These are phyloP conservation scores for Apostasia shenzhenica DNA, from an alignment of 106 monocot species.

Conservation along the genomic window DNA sequence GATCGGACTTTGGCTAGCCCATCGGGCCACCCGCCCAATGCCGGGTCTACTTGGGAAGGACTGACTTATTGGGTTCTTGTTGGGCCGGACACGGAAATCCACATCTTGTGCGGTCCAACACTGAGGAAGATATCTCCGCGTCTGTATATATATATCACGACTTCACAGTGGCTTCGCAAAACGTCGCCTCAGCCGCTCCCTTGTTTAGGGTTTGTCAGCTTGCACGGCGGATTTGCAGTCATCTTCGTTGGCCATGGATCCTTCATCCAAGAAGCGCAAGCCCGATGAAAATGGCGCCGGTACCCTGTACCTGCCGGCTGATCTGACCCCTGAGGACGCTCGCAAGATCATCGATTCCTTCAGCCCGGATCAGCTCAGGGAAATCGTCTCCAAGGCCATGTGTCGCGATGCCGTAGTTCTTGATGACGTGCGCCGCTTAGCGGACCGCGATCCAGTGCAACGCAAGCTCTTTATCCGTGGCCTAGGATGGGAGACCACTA, in stretches of 20 bases:
- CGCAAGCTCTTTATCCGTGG: conserved; percentile 97
- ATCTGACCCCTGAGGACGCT: conserved; percentile 44
- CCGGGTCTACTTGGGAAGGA: too few species aligned
- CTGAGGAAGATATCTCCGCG: too few species aligned
- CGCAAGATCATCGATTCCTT: conserved; percentile 50
- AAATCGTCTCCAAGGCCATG: conserved; percentile 44
- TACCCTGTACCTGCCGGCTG: conserved; percentile 1
- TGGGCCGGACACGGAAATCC: too few species aligned
- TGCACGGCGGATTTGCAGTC: too few species aligned
- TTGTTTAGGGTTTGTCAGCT: conserved; percentile 33
- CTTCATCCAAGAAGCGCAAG: conserved; percentile 69
- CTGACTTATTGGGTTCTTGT: too few species aligned
- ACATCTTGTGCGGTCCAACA: too few species aligned
- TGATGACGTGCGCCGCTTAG: conserved; percentile 39
- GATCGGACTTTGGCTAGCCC: too few species aligned
- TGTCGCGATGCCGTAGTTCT: conserved; percentile 37
- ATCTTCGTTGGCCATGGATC: conserved; percentile 47
- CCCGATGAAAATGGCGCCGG: conserved; percentile 63
- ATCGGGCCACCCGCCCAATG: too few species aligned
- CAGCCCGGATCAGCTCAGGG: conserved; percentile 56
- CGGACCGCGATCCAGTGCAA: conserved; percentile 45
- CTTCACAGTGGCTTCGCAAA: too few species aligned
- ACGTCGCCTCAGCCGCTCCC: neutral
- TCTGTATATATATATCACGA: too few species aligned
- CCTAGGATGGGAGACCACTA: conserved; percentile 86